Evolutionary conservation across 1,284 basidiomycete species (phyloP), one percentile per base, ranked within the genome.

Genomic region (Pyrrhoderma lamaoense): DNA sequence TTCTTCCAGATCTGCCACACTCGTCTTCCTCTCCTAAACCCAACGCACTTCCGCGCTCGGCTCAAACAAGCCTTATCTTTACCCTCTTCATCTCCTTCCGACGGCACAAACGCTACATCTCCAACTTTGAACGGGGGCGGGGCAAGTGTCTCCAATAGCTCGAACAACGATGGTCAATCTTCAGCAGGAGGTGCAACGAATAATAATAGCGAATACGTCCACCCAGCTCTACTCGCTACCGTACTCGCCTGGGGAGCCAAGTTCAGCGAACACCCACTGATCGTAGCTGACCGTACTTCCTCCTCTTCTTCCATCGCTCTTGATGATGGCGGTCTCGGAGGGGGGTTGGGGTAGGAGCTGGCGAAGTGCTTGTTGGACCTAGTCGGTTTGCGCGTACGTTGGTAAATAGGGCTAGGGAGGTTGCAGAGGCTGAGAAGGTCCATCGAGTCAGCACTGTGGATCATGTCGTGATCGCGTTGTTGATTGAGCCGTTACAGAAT

Each of bases 161-260:
- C 27, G 11, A 31, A 31, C 11, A 11, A 11, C 27, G 27, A 31
- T 31, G 27, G 27, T 5, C 5, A 31, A 5, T 5, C 27, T 31
- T 31, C 27, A 11, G 11, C 27, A 11, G n/a, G n/a, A n/a, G n/a
- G n/a, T n/a, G n/a, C n/a, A n/a, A n/a, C n/a, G n/a, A n/a, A n/a
- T n/a, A n/a, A n/a, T n/a, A 31, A 31, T 31, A 31, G 11, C 27
- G 27, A 31, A 31, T 11, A 31, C 27, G 27, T 31, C 11, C 78
- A 89, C 53, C 84, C 86, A 40, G 79, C 85, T 2, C 72, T 93
- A 14, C 75, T 95, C 36, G 92, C 93, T 3, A 85, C 87, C 0
- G 84, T 93, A n/a, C 72, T 96, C 44, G 90, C 92, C 0, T 94
- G 89, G 85, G 93, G 93, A 18, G 84, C 89, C 39, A 91, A 93